Conservation (phyloP, 306 rosid species). For the Gillenia trifoliata region DNA sequence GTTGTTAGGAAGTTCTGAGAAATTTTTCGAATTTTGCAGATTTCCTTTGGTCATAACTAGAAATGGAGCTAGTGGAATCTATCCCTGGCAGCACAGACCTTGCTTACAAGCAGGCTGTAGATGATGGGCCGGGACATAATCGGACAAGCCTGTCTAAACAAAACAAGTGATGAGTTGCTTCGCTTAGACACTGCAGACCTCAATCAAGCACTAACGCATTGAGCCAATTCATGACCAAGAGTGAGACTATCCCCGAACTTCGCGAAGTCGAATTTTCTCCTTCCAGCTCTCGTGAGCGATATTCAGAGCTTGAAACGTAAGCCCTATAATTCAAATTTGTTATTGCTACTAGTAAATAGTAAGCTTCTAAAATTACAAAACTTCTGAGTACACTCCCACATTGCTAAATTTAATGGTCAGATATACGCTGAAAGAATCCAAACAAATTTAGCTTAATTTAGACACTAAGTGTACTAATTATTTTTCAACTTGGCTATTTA, state of each 20-base stretch:
- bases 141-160: too few relatives aligned
- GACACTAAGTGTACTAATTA: not conserved
- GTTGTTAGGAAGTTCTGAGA: not conserved
- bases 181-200: slow-evolving; percentile 51
- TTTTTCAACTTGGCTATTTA: slow-evolving; percentile 2
- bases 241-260: slow-evolving; percentile 56
- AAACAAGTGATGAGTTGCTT: too few relatives aligned
- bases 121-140: slow-evolving; percentile 74
- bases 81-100: slow-evolving; percentile 82
- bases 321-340: not conserved
- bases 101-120: slow-evolving; percentile 71
- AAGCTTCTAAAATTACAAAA: not conserved
- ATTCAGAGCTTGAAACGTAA: slow-evolving; percentile 74
- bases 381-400: not conserved
- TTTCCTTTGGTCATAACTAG: slow-evolving; percentile 53
- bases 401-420: not conserved
- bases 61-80: slow-evolving; percentile 81
- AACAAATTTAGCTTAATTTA: too few relatives aligned
- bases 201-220: slow-evolving; percentile 43
- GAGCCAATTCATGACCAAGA: slow-evolving; percentile 41
- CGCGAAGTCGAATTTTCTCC: slow-evolving; percentile 59
- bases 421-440: not conserved
- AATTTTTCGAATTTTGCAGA: slow-evolving; percentile 31
- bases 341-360: not conserved
- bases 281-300: slow-evolving; percentile 76